These are phyloP conservation scores for Beta vulgaris DNA, from an alignment of 148 eudicot genomes.

Conservation along the genomic window DNA sequence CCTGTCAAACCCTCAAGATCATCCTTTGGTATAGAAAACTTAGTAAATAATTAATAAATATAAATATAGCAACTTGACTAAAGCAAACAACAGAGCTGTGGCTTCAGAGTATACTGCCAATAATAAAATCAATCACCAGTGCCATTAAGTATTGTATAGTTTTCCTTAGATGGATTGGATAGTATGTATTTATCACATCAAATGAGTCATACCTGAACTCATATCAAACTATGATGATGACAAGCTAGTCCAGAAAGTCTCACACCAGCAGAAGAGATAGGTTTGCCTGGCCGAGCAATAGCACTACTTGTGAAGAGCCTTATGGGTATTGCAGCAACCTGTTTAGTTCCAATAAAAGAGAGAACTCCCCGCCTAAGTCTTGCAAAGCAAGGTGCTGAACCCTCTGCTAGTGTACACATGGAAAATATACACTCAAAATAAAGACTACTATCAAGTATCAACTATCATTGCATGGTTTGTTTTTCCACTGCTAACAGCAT, in stretches of 20 bases:
- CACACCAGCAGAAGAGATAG: conserved; percentile 31
- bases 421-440: conserved; percentile 71
- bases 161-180: too few relatives aligned
- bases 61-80: background rate
- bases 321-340: conserved; percentile 64
- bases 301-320: conserved; percentile 48
- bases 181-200: too few relatives aligned
- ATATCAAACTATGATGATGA: conserved; percentile 94
- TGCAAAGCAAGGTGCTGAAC: conserved; percentile 85
- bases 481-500: conserved; percentile 53
- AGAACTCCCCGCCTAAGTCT: conserved; percentile 75
- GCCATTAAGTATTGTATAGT: too few relatives aligned
- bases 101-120: background rate
- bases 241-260: conserved; percentile 82
- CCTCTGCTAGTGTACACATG: conserved; percentile 85
- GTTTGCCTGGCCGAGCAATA: conserved; percentile 53
- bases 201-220: conserved; percentile 58
- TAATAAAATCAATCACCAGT: too few relatives aligned
- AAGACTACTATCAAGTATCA: conserved; percentile 59
- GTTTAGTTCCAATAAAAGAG: conserved; percentile 80
- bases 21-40: background rate
- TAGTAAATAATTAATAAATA: background rate
- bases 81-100: background rate
- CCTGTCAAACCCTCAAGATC: conserved; percentile 44
- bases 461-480: conserved; percentile 56